Conservation (phyloP, 352 stramenopile species). For the Globisporangium canariense region DNA sequence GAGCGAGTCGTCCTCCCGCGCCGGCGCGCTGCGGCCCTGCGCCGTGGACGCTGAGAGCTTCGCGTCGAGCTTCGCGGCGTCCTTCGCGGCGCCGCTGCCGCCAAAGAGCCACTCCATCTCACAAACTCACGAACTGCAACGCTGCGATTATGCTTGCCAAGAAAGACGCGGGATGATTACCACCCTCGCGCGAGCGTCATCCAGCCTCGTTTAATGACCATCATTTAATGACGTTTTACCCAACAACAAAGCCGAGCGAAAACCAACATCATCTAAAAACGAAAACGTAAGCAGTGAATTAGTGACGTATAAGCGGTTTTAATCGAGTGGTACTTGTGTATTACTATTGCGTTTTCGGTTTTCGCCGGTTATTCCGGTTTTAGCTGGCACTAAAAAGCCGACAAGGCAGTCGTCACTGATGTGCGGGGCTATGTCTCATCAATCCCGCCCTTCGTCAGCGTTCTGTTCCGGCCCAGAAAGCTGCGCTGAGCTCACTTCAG, state of each 20-base stretch:
- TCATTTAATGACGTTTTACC: neutral
- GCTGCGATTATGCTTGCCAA: neutral
- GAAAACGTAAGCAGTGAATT: too few relatives aligned
- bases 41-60: conserved; percentile 54
- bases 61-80: conserved; percentile 27
- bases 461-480: neutral
- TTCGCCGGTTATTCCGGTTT: too few relatives aligned
- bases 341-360: too few relatives aligned
- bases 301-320: too few relatives aligned
- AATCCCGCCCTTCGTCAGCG: neutral
- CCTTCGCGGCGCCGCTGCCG: conserved; percentile 2
- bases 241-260: too few relatives aligned
- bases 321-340: too few relatives aligned
- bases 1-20: conserved; percentile 54
- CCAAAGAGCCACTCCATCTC: conserved; percentile 71
- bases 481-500: neutral
- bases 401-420: too few relatives aligned
- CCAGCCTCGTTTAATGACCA: neutral
- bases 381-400: too few relatives aligned
- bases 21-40: conserved; percentile 62
- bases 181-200: neutral
- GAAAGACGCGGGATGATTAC: neutral
- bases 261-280: too few relatives aligned
- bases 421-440: neutral
- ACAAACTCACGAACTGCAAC: too few relatives aligned